A percentile compares a stretch with the other conserved stretches of the same genome.
Conservation (phyloP, 129 eudicot genomes). For the Lactuca sativa region DNA sequence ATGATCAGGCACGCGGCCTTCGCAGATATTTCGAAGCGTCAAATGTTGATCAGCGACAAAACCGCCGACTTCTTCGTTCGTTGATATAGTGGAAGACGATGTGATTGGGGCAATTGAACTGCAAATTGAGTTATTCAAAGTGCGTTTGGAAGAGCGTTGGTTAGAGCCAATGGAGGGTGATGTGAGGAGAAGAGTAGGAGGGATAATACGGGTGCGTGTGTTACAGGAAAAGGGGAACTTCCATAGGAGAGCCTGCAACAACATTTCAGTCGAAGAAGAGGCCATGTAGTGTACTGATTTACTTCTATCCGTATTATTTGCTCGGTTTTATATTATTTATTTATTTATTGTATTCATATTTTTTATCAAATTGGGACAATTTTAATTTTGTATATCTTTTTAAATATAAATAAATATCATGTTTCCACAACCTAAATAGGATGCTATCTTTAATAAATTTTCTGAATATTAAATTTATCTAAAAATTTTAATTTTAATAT, state of each 20-base stretch:
- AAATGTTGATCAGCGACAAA: not conserved
- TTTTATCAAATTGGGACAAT: too few relatives aligned
- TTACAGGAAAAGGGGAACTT: constrained; percentile 9
- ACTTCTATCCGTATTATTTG: too few relatives aligned
- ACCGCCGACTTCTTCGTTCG: constrained; percentile 16
- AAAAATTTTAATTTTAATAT: too few relatives aligned
- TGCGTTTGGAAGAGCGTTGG: constrained; percentile 13
- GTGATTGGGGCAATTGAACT: constrained; percentile 24
- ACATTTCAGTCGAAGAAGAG: constrained; percentile 9
- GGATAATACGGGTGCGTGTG: constrained; percentile 1
- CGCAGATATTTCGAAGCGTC: constrained; percentile 60
- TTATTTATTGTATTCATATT: too few relatives aligned
- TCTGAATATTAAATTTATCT: too few relatives aligned
- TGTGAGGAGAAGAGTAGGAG: not conserved
- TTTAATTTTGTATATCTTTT: too few relatives aligned
- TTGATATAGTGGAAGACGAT: constrained; percentile 21
- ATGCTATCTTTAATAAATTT: too few relatives aligned
- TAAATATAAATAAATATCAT: too few relatives aligned
- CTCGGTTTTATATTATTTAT: too few relatives aligned
- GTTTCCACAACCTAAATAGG: too few relatives aligned
- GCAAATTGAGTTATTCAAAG: not conserved
- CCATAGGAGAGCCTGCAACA: constrained; percentile 19
- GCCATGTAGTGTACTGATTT: not conserved
- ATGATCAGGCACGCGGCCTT: constrained; percentile 72
- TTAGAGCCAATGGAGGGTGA: not conserved